Conservation (phyloP, 305 asterid species). For the Ruellia speciosa region DNA sequence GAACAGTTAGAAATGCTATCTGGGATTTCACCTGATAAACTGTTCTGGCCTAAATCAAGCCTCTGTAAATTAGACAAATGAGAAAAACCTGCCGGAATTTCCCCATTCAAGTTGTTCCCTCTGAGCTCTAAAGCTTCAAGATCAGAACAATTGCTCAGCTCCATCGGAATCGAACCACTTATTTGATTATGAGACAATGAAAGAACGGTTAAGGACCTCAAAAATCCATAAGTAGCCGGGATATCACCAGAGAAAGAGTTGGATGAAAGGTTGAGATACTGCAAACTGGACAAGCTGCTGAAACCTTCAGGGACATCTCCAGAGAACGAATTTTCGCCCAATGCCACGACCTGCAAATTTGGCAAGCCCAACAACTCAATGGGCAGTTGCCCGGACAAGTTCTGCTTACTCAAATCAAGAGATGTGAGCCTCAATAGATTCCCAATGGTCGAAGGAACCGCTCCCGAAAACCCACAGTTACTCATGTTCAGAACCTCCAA, state of each 20-base stretch:
- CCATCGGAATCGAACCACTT: conserved; percentile 43
- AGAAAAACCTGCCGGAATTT: conserved; percentile 38
- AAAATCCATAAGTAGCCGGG: conserved; percentile 50
- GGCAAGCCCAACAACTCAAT: conserved; percentile 57
- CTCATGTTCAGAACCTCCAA: conserved; percentile 49
- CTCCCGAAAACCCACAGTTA: conserved; percentile 47
- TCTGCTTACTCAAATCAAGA: conserved; percentile 59
- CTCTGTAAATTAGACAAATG: conserved; percentile 34
- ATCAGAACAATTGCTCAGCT: conserved; percentile 43
- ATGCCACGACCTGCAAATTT: conserved; percentile 41
- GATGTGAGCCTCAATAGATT: conserved; percentile 35
- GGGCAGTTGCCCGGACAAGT: conserved; percentile 53
- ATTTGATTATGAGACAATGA: conserved; percentile 40
- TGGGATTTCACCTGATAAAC: conserved; percentile 43
- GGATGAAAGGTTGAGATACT: conserved; percentile 45
- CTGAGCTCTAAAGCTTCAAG: conserved; percentile 45
- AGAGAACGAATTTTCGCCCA: conserved; percentile 41
- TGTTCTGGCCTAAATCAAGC: conserved; percentile 54
- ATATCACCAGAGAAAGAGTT: conserved; percentile 45
- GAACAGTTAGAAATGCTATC: conserved; percentile 38
- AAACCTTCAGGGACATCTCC: conserved; percentile 64
- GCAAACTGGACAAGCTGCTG: conserved; percentile 53
- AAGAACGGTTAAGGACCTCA: conserved; percentile 36
- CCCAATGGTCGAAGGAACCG: conserved; percentile 39
- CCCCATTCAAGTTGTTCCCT: conserved; percentile 32